A percentile compares a stretch with the other conserved stretches of the same genome.
Evolutionary conservation across 2,329 filamentous ascomycete genomes (phyloP).

Genomic region (Neopestalotiopsis clavispora): DNA sequence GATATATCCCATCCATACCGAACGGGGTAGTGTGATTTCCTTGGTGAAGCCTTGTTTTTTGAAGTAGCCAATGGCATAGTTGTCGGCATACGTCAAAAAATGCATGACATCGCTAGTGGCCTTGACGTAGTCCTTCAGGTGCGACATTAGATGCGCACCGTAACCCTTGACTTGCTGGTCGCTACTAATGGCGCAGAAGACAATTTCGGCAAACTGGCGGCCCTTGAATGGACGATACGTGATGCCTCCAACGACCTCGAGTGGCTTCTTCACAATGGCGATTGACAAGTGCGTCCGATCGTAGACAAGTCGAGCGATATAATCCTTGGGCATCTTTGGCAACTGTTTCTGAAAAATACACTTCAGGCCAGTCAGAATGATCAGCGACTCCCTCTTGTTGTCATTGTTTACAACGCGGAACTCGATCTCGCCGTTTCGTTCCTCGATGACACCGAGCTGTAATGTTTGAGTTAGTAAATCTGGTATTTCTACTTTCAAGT

Average conservation of each 20-base stretch:
- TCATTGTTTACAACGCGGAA: slow-evolving; percentile 99
- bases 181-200: slow-evolving; percentile 96
- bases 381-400: slow-evolving; percentile 81
- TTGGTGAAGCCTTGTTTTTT: slow-evolving; percentile 99
- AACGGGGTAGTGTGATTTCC: slow-evolving; percentile 89
- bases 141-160: slow-evolving; percentile 96
- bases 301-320: slow-evolving; percentile 96
- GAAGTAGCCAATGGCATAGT: slow-evolving; percentile 98
- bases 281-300: slow-evolving; percentile 96
- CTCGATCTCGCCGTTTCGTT: slow-evolving; percentile 92
- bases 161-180: slow-evolving; percentile 99
- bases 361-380: slow-evolving; percentile 94
- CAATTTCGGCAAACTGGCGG: slow-evolving; percentile 94
- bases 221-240: slow-evolving; percentile 94
- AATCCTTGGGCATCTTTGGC: slow-evolving; percentile 99
- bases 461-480: slow-evolving; percentile 29
- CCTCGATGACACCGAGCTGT: slow-evolving; percentile 87
- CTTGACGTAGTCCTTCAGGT: slow-evolving; percentile 97
- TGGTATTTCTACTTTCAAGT: slow-evolving; percentile 8
- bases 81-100: slow-evolving; percentile 97
- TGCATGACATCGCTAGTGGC: slow-evolving; percentile 97
- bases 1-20: slow-evolving; percentile 99
- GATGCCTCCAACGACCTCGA: slow-evolving; percentile 96
- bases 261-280: slow-evolving; percentile 94
- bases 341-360: slow-evolving; percentile 99